These are phyloP conservation scores for Solanum pennellii DNA, from an alignment of 257 asterid species.

Conservation along the genomic window DNA sequence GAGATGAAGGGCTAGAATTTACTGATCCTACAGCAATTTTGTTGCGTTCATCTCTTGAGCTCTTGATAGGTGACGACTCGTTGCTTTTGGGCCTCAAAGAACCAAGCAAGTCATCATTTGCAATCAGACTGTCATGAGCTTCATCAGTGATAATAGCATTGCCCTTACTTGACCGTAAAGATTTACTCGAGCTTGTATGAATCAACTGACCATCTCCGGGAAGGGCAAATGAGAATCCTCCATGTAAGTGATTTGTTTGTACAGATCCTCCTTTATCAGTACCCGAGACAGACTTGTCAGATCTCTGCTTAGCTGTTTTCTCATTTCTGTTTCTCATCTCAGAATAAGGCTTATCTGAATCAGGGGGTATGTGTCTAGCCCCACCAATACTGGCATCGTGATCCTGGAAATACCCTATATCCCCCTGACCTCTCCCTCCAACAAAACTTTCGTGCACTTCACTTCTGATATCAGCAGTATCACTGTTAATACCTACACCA, in stretches of 20 bases:
- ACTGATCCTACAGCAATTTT: slow-evolving; percentile 7
- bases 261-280: not conserved
- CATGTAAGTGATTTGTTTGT: slow-evolving; percentile 7
- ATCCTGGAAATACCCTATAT: slow-evolving; percentile 1
- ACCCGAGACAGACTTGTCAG: not conserved
- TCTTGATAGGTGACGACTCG: slow-evolving; percentile 12
- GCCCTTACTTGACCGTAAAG: slow-evolving; percentile 5
- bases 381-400: slow-evolving; percentile 9
- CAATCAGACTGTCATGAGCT: not conserved
- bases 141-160: not conserved
- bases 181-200: slow-evolving; percentile 6
- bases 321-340: not conserved
- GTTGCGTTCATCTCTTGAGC: slow-evolving; percentile 9
- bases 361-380: slow-evolving; percentile 6
- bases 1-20: slow-evolving; percentile 16
- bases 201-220: slow-evolving; percentile 12
- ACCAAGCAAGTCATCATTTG: slow-evolving; percentile 11
- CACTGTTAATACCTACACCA: slow-evolving; percentile 15
- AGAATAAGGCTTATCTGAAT: slow-evolving; percentile 7
- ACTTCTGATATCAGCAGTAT: slow-evolving; percentile 12
- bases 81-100: slow-evolving; percentile 4
- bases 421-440: slow-evolving; percentile 14
- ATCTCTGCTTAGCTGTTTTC: not conserved
- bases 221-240: slow-evolving; percentile 14
- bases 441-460: slow-evolving; percentile 11